phyloP scores from a whole-genome alignment of 1,284 basidiomycete species.

The Ganoderma multipileum region DNA sequence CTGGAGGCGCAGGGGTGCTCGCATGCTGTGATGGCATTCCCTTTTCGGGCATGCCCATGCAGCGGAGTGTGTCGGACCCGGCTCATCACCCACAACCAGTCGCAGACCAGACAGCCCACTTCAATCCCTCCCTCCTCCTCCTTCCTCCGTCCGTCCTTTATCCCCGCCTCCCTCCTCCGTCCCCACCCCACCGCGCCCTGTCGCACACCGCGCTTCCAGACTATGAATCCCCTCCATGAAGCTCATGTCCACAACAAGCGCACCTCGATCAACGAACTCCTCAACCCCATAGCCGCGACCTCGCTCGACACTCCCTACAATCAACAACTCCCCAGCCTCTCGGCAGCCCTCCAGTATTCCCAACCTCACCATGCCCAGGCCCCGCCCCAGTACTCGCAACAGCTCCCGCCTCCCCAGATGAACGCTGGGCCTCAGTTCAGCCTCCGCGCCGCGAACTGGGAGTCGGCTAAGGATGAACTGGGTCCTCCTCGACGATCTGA shows the following conservation, averaged over 20 bases:
- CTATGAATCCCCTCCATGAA: slow-evolving; percentile 56
- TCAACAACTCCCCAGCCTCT: slow-evolving; percentile 51
- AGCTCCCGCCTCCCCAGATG: slow-evolving; percentile 28
- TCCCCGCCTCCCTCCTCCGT: slow-evolving; percentile 25
- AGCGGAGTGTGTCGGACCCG: slow-evolving; percentile 32
- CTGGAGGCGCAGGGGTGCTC: slow-evolving; percentile 12
- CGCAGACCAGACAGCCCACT: slow-evolving; percentile 9
- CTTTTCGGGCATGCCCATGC: slow-evolving; percentile 27
- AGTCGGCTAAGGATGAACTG: slow-evolving; percentile 35
- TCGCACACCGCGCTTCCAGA: slow-evolving; percentile 24
- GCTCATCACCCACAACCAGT: slow-evolving; percentile 13
- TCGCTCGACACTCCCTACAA: slow-evolving; percentile 41
- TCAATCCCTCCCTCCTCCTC: slow-evolving; percentile 18
- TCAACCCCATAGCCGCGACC: slow-evolving; percentile 48
- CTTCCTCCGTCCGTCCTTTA: slow-evolving; percentile 14
- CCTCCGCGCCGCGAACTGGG: slow-evolving; percentile 53
- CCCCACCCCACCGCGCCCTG: slow-evolving; percentile 18
- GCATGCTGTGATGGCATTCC: slow-evolving; percentile 19
- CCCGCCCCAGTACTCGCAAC: slow-evolving; percentile 27
- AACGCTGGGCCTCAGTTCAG: slow-evolving; percentile 43
- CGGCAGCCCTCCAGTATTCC: slow-evolving; percentile 36
- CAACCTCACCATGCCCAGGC: slow-evolving; percentile 34
- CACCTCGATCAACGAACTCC: slow-evolving; percentile 59
- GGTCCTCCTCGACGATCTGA: slow-evolving; percentile 26
- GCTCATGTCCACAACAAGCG: slow-evolving; percentile 49